Conservation (phyloP, 2,329 filamentous ascomycete species). For the Dothistroma septosporum region DNA sequence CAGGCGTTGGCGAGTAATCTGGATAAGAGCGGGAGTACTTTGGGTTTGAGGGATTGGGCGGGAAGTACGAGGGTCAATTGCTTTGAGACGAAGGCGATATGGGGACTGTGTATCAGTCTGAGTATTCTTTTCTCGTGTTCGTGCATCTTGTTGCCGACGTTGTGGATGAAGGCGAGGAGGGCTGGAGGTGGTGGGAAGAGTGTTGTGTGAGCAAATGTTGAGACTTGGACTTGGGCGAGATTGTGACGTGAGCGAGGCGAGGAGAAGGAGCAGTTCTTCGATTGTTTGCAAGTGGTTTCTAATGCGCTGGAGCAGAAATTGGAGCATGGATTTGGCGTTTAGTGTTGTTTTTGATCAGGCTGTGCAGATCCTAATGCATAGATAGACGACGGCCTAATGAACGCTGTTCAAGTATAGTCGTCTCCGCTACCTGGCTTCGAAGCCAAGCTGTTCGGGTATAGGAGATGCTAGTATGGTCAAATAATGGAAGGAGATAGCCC, state of each 20-base stretch:
- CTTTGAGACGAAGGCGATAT: constrained; percentile 79
- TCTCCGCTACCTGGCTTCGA: too few relatives aligned
- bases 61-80: constrained; percentile 64
- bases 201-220: constrained; percentile 8
- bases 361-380: not conserved
- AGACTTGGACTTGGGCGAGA: not conserved
- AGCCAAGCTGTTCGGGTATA: too few relatives aligned
- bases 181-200: constrained; percentile 23
- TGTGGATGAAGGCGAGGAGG: constrained; percentile 50
- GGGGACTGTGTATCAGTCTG: constrained; percentile 78
- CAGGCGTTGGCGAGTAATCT: constrained; percentile 51
- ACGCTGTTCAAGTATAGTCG: not conserved
- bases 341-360: not conserved
- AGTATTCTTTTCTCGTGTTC: constrained; percentile 52
- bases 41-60: constrained; percentile 54
- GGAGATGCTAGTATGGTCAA: too few relatives aligned
- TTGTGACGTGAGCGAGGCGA: not conserved
- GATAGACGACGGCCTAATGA: not conserved
- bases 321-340: not conserved
- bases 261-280: not conserved
- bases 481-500: too few relatives aligned
- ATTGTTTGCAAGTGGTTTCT: too few relatives aligned
- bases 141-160: constrained; percentile 43
- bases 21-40: constrained; percentile 46
- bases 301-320: not conserved